Percentiles rank a stretch among this genome's conserved stretches.
Evolutionary conservation across 495 filamentous ascomycete species (phyloP).

Genomic region (Penicillium parvum): DNA sequence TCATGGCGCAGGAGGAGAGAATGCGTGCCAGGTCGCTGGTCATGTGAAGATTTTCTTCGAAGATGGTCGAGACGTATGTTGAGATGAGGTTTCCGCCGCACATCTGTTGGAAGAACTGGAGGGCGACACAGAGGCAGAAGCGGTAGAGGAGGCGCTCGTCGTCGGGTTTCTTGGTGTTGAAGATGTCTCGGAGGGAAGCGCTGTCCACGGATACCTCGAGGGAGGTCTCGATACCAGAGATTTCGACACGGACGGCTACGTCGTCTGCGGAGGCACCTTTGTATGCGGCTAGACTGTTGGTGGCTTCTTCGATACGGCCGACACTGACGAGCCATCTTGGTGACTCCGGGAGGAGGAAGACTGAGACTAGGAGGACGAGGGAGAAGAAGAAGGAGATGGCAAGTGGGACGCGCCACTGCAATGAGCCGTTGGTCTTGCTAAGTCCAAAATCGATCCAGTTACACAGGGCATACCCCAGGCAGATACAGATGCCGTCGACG

Average conservation of each 20-base stretch:
- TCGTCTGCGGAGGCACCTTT: slow-evolving; percentile 26
- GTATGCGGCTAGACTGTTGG: slow-evolving; percentile 28
- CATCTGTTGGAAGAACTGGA: slow-evolving; percentile 45
- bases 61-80: slow-evolving; percentile 32
- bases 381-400: slow-evolving; percentile 57
- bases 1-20: slow-evolving; percentile 36
- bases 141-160: slow-evolving; percentile 32
- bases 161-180: slow-evolving; percentile 6
- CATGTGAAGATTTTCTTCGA: slow-evolving; percentile 30
- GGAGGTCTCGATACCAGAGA: slow-evolving; percentile 37
- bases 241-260: slow-evolving; percentile 28
- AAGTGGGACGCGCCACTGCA: slow-evolving; percentile 45
- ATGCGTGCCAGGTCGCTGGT: slow-evolving; percentile 22
- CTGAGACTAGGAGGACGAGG: slow-evolving; percentile 51
- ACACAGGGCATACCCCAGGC: slow-evolving; percentile 56
- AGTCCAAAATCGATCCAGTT: slow-evolving; percentile 63
- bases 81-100: slow-evolving; percentile 37
- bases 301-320: slow-evolving; percentile 51
- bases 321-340: slow-evolving; percentile 56
- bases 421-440: slow-evolving; percentile 26
- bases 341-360: slow-evolving; percentile 60
- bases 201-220: slow-evolving; percentile 20
- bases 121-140: slow-evolving; percentile 29
- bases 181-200: neutral
- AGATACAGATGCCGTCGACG: slow-evolving; percentile 48